A percentile compares a stretch with the other conserved stretches of the same genome.
Evolutionary conservation across 441 rosid genomes (phyloP).

Genomic region (Capsella rubella): DNA sequence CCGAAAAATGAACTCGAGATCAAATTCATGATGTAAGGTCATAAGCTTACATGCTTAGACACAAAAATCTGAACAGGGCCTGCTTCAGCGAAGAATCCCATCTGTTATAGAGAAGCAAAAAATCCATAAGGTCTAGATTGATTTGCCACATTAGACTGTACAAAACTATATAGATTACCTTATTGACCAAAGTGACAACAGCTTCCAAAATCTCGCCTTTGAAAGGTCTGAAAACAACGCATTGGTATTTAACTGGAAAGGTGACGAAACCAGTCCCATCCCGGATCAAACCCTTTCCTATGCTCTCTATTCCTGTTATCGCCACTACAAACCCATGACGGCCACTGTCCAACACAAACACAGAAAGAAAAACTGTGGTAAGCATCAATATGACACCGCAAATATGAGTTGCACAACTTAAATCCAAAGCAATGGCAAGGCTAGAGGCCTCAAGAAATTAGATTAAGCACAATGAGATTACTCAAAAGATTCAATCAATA

Average conservation of each 20-base stretch:
- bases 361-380: not conserved
- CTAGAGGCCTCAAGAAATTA: conserved; percentile 4
- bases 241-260: conserved; percentile 86
- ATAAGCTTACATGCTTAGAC: conserved; percentile 79
- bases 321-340: conserved; percentile 95
- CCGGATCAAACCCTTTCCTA: conserved; percentile 88
- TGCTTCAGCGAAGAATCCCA: conserved; percentile 97
- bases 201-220: conserved; percentile 93
- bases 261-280: conserved; percentile 92
- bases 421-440: conserved; percentile 11
- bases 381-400: conserved; percentile 14
- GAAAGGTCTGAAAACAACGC: conserved; percentile 91
- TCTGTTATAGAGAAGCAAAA: conserved; percentile 47
- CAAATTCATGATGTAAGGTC: conserved; percentile 20
- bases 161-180: conserved; percentile 48
- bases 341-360: conserved; percentile 54
- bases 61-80: conserved; percentile 97
- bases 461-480: not conserved
- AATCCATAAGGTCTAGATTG: not conserved
- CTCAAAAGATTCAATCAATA: not conserved
- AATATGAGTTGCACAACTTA: not conserved
- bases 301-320: conserved; percentile 76
- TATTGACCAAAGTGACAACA: conserved; percentile 92
- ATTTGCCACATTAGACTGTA: not conserved
- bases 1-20: not conserved